Evolutionary conservation across 169 alveolate genomes (phyloP).

Genomic region (Cryptosporidium parvum): DNA sequence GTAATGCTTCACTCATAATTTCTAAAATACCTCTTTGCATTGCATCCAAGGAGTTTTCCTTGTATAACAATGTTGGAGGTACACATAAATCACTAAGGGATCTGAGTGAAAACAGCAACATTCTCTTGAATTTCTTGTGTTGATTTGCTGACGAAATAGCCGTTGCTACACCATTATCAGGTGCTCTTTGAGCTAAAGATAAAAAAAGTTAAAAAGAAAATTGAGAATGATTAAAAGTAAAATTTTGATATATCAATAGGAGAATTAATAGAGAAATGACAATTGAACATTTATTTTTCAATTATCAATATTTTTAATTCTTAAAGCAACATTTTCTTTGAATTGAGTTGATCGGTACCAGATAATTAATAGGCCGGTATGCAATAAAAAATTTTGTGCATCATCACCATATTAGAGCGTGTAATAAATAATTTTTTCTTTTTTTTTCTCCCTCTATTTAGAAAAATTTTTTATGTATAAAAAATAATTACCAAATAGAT

Average conservation of each 20-base stretch:
- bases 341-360: not conserved
- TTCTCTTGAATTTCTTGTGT: constrained; percentile 92
- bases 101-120: constrained; percentile 91
- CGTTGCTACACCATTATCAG: constrained; percentile 93
- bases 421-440: not conserved
- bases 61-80: constrained; percentile 88
- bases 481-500: not conserved
- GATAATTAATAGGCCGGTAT: not conserved
- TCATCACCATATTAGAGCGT: not conserved
- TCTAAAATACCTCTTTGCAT: constrained; percentile 87
- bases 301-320: not conserved
- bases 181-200: constrained; percentile 75
- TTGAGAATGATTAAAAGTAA: not conserved
- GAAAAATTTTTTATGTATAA: no score
- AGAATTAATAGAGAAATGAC: not conserved
- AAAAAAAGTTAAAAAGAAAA: not conserved
- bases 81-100: constrained; percentile 91
- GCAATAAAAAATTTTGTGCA: not conserved
- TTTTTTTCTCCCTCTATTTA: no score
- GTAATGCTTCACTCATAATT: constrained; percentile 88
- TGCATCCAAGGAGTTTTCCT: constrained; percentile 92
- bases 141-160: constrained; percentile 91
- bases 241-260: not conserved
- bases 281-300: not conserved
- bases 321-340: not conserved